These are phyloP conservation scores for Coemansia umbellata DNA, from an alignment of 192 early-diverging fungal species.

Conservation along the genomic window DNA sequence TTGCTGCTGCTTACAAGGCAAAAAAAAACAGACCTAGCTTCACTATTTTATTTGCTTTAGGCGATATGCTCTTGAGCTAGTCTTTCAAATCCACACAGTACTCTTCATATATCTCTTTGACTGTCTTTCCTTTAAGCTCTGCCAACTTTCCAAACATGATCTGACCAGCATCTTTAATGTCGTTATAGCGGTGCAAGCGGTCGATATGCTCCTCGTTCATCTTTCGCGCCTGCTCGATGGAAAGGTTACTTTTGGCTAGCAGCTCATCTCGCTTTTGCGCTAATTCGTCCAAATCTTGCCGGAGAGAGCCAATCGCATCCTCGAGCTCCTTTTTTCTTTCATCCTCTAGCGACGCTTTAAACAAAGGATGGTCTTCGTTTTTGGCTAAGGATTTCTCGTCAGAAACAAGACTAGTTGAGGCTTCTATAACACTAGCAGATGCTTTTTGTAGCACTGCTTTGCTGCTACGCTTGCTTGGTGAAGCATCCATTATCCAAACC, in stretches of 20 bases:
- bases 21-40: background rate
- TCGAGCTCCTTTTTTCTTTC: slow-evolving; percentile 23
- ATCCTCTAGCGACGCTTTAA: slow-evolving; percentile 4
- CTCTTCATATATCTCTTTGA: slow-evolving; percentile 41
- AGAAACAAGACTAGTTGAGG: background rate
- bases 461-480: slow-evolving; percentile 16
- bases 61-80: background rate
- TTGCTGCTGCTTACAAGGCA: no score
- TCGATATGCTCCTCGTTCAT: slow-evolving; percentile 36
- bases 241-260: slow-evolving; percentile 8
- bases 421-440: background rate
- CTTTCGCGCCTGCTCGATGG: slow-evolving; percentile 21
- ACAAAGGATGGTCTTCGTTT: background rate
- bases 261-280: slow-evolving; percentile 6
- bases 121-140: slow-evolving; percentile 37
- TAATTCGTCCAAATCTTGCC: slow-evolving; percentile 15
- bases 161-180: slow-evolving; percentile 44
- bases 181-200: slow-evolving; percentile 46
- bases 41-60: background rate
- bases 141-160: slow-evolving; percentile 49
- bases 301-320: slow-evolving; percentile 7
- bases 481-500: slow-evolving; percentile 13
- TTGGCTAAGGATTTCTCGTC: background rate
- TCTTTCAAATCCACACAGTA: slow-evolving; percentile 24
- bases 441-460: background rate